Evolutionary conservation across 2,329 filamentous ascomycete species (phyloP).

Genomic region (Verticillium klebahnii): DNA sequence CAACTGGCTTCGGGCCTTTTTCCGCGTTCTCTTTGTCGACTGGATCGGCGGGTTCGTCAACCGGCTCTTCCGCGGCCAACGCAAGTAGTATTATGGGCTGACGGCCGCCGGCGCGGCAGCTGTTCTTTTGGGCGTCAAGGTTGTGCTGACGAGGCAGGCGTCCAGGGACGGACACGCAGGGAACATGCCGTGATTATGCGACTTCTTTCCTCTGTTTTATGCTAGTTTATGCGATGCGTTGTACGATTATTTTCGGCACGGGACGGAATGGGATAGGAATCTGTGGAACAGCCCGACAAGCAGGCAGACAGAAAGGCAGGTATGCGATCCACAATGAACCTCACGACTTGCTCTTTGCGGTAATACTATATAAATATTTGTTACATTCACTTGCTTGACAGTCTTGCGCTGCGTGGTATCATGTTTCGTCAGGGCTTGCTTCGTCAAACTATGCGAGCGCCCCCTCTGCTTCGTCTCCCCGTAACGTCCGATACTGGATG

Average conservation of each 20-base stretch:
- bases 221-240: not conserved
- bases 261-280: not conserved
- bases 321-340: not conserved
- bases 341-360: not conserved
- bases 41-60: constrained; percentile 30
- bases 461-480: not conserved
- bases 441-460: too few species aligned
- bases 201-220: not conserved
- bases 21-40: constrained; percentile 31
- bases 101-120: constrained; percentile 11
- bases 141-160: not conserved
- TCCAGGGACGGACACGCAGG: not conserved
- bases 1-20: constrained; percentile 28
- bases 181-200: not conserved
- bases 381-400: not conserved
- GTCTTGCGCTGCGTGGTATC: not conserved
- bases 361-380: not conserved
- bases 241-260: not conserved
- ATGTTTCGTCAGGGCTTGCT: not conserved
- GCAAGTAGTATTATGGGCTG: not conserved
- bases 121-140: constrained; percentile 2
- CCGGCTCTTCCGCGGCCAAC: constrained; percentile 5
- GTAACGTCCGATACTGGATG: not conserved
- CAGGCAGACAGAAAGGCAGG: not conserved
- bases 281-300: not conserved